Base-by-base conservation (phyloP, 2,329 filamentous ascomycete species). In the Phialophora chinensis region DNA sequence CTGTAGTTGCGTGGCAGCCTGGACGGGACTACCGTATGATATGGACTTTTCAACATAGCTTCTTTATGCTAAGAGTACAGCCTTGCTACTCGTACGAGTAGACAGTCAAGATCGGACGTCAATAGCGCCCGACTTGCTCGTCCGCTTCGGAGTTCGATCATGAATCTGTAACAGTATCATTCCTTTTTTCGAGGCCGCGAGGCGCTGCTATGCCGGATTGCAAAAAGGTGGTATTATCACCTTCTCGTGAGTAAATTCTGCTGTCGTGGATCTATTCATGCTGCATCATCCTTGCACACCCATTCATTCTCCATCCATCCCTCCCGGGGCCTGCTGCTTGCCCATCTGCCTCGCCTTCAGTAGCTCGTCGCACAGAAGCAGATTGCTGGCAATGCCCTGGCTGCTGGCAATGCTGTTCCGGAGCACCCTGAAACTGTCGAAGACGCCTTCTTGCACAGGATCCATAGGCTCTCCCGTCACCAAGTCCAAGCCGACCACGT, bases 321-420 rank as follows among this genome's bases (percentile, higher is more conserved):
- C 68, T 17, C 75, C 79, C 63, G 80, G 80, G 52, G 76, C 79
- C 63, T 78, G 75, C 59, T 77, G 73, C 71, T 76, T 78, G 62
- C 79, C 90, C 95, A 99, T 99, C 83, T 99, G 94, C 78, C 95
- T 87, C 68, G 95, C 95, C 86, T 99, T 99, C 74, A 99, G 84
- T 83, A 99, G 86, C 85, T 99, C 95, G 76, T 99, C 95, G 76
- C 95, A 99, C 58, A 99, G 86, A 72, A 99, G 83, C 71, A 99
- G 84, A 82, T 99, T 99, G 10, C 92, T 94, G 5, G 95, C 94
- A 75, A 99, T 99, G 70, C 95, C 92, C 29, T 94, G 91, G 79
- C 93, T 95, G 38, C 93, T 97, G 2, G 95, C 93, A 69, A 99
- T 88, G 78, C 90, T 93, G 83, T 98, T 98, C 73, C 95, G 87